These are phyloP conservation scores for Endothia cerciana DNA, from an alignment of 2,329 filamentous ascomycete genomes.

Conservation along the genomic window DNA sequence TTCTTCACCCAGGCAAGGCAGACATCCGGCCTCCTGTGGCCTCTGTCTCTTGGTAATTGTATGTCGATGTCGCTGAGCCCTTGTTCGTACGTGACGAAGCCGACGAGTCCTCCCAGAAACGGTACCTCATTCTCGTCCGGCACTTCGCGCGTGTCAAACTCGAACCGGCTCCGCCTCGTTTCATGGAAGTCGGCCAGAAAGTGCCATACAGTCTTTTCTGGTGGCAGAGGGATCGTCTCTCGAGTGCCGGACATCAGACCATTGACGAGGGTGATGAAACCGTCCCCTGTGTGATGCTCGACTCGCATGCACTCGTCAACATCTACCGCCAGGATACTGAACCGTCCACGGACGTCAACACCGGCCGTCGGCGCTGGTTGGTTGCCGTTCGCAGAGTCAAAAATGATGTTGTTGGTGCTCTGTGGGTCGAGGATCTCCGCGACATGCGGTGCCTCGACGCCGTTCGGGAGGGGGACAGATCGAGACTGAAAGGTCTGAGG, in stretches of 20 bases:
- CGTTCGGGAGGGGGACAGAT: slow-evolving; percentile 48
- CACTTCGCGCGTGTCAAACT: slow-evolving; percentile 26
- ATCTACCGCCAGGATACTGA: slow-evolving; percentile 74
- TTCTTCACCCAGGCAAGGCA: slow-evolving; percentile 77
- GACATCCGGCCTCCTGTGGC: slow-evolving; percentile 65
- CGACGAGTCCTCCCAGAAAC: slow-evolving; percentile 84
- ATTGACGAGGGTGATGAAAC: slow-evolving; percentile 39
- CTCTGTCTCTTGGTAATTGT: slow-evolving; percentile 36
- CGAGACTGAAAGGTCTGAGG: slow-evolving; percentile 35
- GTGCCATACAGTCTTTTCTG: slow-evolving; percentile 50
- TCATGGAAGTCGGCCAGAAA: slow-evolving; percentile 52
- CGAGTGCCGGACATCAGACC: not conserved
- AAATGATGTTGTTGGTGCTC: slow-evolving; percentile 53
- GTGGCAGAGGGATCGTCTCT: slow-evolving; percentile 35
- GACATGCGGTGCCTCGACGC: slow-evolving; percentile 57
- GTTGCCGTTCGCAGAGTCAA: slow-evolving; percentile 63
- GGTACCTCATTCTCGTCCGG: slow-evolving; percentile 44
- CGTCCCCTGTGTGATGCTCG: slow-evolving; percentile 59
- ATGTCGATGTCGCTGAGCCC: slow-evolving; percentile 67
- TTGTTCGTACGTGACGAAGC: slow-evolving; percentile 84
- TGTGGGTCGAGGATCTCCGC: slow-evolving; percentile 53
- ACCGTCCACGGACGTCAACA: slow-evolving; percentile 60
- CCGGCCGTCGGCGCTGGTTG: slow-evolving; percentile 45
- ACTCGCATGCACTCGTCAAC: slow-evolving; percentile 59
- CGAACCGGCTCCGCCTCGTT: slow-evolving; percentile 32